Evolutionary conservation across 1,284 basidiomycete species (phyloP).

Genomic region (Laetiporus sulphureus): DNA sequence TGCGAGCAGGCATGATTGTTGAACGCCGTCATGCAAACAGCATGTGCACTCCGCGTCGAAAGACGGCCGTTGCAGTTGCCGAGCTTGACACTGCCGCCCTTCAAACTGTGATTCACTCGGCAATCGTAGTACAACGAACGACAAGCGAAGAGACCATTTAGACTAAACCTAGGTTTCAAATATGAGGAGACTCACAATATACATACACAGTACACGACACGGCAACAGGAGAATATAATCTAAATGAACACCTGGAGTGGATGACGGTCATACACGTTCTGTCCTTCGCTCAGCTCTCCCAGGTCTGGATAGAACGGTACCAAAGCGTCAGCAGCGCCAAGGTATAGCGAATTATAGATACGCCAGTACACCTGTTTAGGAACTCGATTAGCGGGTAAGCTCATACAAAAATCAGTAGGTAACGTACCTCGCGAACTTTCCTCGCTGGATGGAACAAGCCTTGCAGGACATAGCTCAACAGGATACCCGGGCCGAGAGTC

Average conservation of each 20-base stretch:
- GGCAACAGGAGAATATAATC: no score
- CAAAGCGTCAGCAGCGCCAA: conserved; percentile 85
- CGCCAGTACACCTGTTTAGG: conserved; percentile 70
- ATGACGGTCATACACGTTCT: conserved; percentile 85
- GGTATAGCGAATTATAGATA: conserved; percentile 86
- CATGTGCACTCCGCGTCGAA: no score
- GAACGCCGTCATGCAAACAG: no score
- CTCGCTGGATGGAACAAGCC: conserved; percentile 94
- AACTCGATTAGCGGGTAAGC: not conserved
- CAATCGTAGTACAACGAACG: no score
- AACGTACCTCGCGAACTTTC: conserved; percentile 84
- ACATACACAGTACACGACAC: no score
- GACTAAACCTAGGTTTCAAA: no score
- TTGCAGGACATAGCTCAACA: conserved; percentile 88
- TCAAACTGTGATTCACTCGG: no score
- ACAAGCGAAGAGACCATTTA: no score
- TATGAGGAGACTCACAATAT: no score
- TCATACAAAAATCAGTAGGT: not conserved
- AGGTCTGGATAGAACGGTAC: conserved; percentile 95
- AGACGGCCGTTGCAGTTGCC: no score
- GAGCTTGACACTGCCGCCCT: no score
- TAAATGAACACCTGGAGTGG: conserved; percentile 79
- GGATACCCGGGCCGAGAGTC: conserved; percentile 88
- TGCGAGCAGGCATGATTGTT: no score
- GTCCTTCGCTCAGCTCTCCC: conserved; percentile 79